Base-by-base conservation (phyloP, 345 rosid species). In the Clarkia xantiana region DNA sequence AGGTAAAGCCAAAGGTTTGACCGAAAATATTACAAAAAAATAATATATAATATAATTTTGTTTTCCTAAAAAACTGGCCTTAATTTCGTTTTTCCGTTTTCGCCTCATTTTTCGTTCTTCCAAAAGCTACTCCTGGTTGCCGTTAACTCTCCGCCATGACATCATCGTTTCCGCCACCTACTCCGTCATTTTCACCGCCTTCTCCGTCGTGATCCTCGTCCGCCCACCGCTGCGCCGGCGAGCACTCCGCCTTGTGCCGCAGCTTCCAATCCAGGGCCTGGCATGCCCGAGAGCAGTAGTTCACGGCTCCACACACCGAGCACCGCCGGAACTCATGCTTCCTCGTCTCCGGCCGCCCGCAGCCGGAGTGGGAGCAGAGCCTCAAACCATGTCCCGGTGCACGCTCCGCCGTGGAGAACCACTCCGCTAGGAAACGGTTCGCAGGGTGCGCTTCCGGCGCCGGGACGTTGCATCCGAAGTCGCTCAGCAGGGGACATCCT, bases 261-360 rank as follows among this genome's bases (percentile, higher is more conserved):
- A 67, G 20, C 68, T 72, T 81, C 97, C 97, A 88, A 58, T 88
- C 97, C 7, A 74, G 68, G 38, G 97, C 97, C 51, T 88, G 97
- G 36, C 97, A 88, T 0, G 77, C 97, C 18, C 94, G 76, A 0
- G 97, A 88, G 47, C 97, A 88, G 40, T 88, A 88, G 56, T 81
- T 81, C 19, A 84, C 97, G 3, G 53, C 64, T 38, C 94, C 84
- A 56, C 97, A 88, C 11, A 72, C 91, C 0, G 94, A 84, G 51
- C 97, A 88, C 46, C 91, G 63, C 55, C 97, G 65, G 20, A 81
- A 88, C 71, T 88, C 97, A 15, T 76, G 80, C 2, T 71, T 44
- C 53, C 91, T 62, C 3, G 94, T 84, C 84, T 88, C 94, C 20
- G 97, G 86, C 62, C 84, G 60, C 2, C 97, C 97, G 47, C 97